Evolutionary conservation across 805 yeast species (phyloP), one percentile per base, ranked within the genome.

Genomic region (Candida xiaguanensis): DNA sequence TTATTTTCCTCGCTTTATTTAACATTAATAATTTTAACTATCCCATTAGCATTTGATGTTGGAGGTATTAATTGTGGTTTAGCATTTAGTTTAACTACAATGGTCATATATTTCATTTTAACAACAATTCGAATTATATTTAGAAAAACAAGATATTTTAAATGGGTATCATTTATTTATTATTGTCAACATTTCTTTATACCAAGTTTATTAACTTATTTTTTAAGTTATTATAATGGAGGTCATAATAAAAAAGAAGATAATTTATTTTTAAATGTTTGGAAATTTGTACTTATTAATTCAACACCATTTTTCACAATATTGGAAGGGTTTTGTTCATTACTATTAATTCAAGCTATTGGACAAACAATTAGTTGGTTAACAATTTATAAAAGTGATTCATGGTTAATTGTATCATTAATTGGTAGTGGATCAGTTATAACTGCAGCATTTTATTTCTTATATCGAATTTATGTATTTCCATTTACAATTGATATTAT

Each of bases 41-140:
- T 93, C 5, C 98, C 98, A 4, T 73, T 93, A 45, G 85, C 97
- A 17, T 93, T 93, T 61, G 96, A 91, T 54, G 83, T 88, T 27
- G 98, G 98, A 8, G 97, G 98, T 1, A 74, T 82, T 14, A 73
- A 78, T 40, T 91, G 98, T 61, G 99, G 99, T 1, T 66, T 93
- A 43, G 79, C 95, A 14, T 93, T 80, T 58, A 81, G 95, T 5
- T 71, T 91, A 34, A 76, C 86, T 39, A 66, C 76, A 31, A 58
- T 61, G 41, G 36, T 49, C 30, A 61, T 84, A 38, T 90, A 89
- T 60, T 81, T 86, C 44, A 56, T 76, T 5, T 65, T 87, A 40
- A 86, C 96, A 7, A 80, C 95, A 1, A 52, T 88, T 22, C 72
- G 95, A 42, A 69, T 88, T 22, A 48, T 80, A 30, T 65, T 77